A percentile compares a stretch with the other conserved stretches of the same genome.
These are phyloP conservation scores for Phytopythium mirpurense DNA, from an alignment of 352 stramenopile genomes.

Conservation along the genomic window DNA sequence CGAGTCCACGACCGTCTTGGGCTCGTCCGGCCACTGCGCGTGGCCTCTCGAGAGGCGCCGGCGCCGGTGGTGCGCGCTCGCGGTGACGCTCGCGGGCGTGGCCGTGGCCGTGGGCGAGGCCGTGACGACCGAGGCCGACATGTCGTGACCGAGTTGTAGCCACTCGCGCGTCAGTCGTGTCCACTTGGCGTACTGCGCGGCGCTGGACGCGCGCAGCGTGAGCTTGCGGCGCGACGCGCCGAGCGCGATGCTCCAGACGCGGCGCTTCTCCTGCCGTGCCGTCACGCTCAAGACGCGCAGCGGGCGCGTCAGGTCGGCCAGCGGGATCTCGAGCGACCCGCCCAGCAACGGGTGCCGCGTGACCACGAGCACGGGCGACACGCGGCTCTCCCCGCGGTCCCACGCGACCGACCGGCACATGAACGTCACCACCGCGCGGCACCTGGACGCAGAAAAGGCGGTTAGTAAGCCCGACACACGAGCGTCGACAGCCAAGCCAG, in stretches of 20 bases:
- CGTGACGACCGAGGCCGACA: constrained; percentile 3
- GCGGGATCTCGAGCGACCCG: constrained; percentile 2
- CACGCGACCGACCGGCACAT: constrained; percentile 5
- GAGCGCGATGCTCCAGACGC: background rate
- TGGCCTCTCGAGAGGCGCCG: background rate
- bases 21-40: background rate
- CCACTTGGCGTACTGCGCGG: constrained; percentile 6
- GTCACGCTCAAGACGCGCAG: background rate
- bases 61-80: background rate
- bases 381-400: background rate
- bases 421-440: constrained; percentile 6
- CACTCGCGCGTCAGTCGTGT: constrained; percentile 3
- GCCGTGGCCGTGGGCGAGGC: background rate
- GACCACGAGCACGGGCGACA: constrained; percentile 3
- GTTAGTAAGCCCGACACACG: too few species aligned
- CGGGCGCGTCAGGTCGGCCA: background rate
- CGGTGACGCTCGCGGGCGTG: background rate
- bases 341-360: constrained; percentile 4
- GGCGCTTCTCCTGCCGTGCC: background rate
- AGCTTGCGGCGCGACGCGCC: background rate
- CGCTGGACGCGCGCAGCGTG: constrained; percentile 3
- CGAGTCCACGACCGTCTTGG: background rate
- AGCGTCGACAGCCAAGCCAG: background rate
- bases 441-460: too few species aligned
- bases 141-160: constrained; percentile 3